Base-by-base conservation (phyloP, 192 early-diverging fungal genomes). In the Linnemannia hyalina region DNA sequence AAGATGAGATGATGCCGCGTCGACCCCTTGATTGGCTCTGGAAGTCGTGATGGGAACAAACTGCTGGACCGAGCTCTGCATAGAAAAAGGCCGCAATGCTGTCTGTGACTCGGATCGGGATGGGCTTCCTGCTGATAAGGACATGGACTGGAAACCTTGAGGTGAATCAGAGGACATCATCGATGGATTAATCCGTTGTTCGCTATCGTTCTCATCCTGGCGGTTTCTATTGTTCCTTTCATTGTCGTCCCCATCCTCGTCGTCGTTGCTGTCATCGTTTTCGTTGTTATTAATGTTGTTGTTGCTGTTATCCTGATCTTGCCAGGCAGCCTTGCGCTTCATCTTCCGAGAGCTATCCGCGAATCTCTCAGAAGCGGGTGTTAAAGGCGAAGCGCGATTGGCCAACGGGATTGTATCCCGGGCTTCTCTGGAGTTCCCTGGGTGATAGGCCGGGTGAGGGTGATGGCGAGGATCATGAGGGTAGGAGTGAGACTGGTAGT, bases 391-490 rank as follows among this genome's bases (percentile, higher is more conserved):
- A 23, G 70, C 55, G 20, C 81, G 75, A 55, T 74, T 82, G 44
- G 76, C 68, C 9, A 77, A 18, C 6, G 54, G 70, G 7, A 69
- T 29, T 23, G 55, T 74, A 11, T 82, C 81, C 42, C 81, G 49
- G 42, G 81, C 81, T 68, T 82, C 81, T 74, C 75, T 77, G 11
- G 81, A 82, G 68, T 57, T 73, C 7, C 49, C 71, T 47, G 81
- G 81, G 11, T 73, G 79, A 22, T 54, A 52, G 32, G 9, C 57
- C 36, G 73, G 81, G 1, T 65, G 38, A 38, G 49, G 44, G n/a
- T 77, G 76, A 54, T 82, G 81, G 16, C 76, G 75, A 65, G 81
- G 81, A 47, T 82, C 70, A 46, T 82, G 81, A 29, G 81, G 70
- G 32, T 82, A 82, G 3, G 81, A 82, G 41, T 82, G 81, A 4